Evolutionary conservation across 345 rosid genomes (phyloP).

Genomic region (Litchi chinensis): DNA sequence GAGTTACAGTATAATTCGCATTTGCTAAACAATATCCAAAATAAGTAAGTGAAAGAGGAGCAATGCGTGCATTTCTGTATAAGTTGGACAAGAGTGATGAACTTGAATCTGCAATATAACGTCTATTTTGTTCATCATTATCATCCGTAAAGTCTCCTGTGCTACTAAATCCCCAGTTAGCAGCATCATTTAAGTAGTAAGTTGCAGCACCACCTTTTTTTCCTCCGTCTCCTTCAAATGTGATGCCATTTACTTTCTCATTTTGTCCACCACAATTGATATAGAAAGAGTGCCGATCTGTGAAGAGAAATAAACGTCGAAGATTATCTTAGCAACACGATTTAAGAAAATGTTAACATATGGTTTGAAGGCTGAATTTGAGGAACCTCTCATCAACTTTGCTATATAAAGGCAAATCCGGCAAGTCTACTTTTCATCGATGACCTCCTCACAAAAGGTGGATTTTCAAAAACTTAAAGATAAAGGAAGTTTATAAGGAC

Average conservation of each 20-base stretch:
- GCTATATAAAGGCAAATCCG: no score
- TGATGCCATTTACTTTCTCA: constrained; percentile 34
- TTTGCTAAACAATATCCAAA: constrained; percentile 51
- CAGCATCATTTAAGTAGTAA: constrained; percentile 32
- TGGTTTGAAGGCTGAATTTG: not conserved
- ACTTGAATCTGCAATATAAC: constrained; percentile 29
- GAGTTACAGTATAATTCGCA: constrained; percentile 50
- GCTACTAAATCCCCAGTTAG: constrained; percentile 72
- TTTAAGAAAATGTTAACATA: not conserved
- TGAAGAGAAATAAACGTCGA: constrained; percentile 2
- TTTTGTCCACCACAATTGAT: constrained; percentile 71
- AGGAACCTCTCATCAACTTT: not conserved
- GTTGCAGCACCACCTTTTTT: constrained; percentile 58
- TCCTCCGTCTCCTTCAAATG: constrained; percentile 53
- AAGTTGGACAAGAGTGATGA: constrained; percentile 45
- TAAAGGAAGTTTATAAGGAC: no score
- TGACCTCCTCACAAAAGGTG: not conserved
- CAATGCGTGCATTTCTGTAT: constrained; percentile 48
- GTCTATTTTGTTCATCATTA: constrained; percentile 44
- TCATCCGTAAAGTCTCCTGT: constrained; percentile 79
- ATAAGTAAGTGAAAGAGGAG: constrained; percentile 44
- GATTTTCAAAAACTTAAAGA: not conserved
- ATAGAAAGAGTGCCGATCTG: constrained; percentile 55
- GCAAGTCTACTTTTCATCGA: no score
- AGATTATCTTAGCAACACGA: not conserved